Evolutionary conservation across 2,329 filamentous ascomycete species (phyloP), one percentile per base, ranked within the genome.

Genomic region (Cladosporium cucumerinum): DNA sequence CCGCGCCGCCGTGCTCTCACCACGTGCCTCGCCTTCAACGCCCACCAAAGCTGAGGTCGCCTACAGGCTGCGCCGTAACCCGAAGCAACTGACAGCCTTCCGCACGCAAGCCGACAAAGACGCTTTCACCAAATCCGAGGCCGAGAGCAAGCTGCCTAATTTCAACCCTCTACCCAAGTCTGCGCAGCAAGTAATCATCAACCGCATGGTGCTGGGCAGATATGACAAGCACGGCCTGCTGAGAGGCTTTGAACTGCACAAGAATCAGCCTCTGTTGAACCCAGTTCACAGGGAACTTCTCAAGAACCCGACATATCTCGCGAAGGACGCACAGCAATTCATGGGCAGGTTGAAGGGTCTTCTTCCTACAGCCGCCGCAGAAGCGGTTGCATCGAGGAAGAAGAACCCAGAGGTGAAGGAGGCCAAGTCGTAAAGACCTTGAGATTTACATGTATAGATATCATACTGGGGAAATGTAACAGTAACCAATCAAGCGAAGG

Each of bases 271-370:
- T 16, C 51, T 70, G 21, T 43, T 73, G 54, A 69, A 74, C 48
- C 49, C 66, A 11, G 63, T 74, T 26, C 67, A 64, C 12, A 61
- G 48, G n/a, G 66, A 65, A 60, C 64, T 67, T 18, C 52, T 67
- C 59, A 65, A 62, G 67, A 74, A 74, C 63, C 46, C 60, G 5
- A 73, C 70, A 6, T 74, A 72, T 39, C 63, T 72, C 23, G 32
- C 21, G 5, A 65, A 66, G n/a, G 72, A 77, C 71, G 66, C 72
- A 1, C 70, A 70, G 12, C 72, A 64, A 60, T 74, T 78, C 58
- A 57, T 77, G 46, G 68, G 68, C 36, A 75, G 78, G 71, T 73
- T 71, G 67, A 62, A 67, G 67, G 68, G 66, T 60, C 54, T 71
- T 36, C 65, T 72, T 28, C 70, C 69, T 6, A 39, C 52, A 16